Evolutionary conservation across 2,329 filamentous ascomycete genomes (phyloP).

Genomic region (Tolypocladium album): DNA sequence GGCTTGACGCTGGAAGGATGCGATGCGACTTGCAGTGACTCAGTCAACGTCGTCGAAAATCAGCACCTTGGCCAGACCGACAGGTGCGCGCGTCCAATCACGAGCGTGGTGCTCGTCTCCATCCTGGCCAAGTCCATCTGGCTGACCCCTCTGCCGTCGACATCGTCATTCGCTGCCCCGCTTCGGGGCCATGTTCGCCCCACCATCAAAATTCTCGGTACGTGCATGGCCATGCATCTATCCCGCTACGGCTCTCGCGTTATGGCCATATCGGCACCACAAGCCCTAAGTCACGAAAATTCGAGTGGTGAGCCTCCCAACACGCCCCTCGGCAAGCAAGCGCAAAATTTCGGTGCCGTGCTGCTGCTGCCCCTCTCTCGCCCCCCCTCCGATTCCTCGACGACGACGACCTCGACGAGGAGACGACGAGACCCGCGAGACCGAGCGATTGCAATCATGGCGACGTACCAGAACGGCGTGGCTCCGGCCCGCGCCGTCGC

Average conservation of each 20-base stretch:
- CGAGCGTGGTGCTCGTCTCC: neutral
- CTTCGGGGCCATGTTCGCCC: slow-evolving; percentile 10
- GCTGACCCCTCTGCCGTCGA: neutral
- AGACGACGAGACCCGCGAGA: slow-evolving; percentile 14
- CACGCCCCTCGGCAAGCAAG: slow-evolving; percentile 14
- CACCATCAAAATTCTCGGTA: slow-evolving; percentile 13
- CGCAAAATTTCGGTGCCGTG: slow-evolving; percentile 24
- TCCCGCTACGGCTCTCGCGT: slow-evolving; percentile 5
- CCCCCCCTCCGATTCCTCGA: slow-evolving; percentile 7
- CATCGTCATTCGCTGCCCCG: slow-evolving; percentile 11
- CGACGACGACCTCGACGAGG: slow-evolving; percentile 13
- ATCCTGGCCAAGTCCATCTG: neutral
- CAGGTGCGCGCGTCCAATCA: neutral
- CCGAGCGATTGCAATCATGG: slow-evolving; percentile 35
- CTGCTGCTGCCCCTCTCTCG: slow-evolving; percentile 14
- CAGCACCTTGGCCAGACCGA: neutral
- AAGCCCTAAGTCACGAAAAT: slow-evolving; percentile 30
- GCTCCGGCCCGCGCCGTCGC: slow-evolving; percentile 50
- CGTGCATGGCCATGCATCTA: slow-evolving; percentile 17
- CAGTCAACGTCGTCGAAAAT: neutral
- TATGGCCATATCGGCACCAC: slow-evolving; percentile 21
- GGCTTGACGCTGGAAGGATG: neutral
- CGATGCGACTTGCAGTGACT: neutral
- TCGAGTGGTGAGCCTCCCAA: slow-evolving; percentile 12
- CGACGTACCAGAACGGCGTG: slow-evolving; percentile 50